Conservation (phyloP, 805 yeast genomes). For the Ogataea glucozyma region DNA sequence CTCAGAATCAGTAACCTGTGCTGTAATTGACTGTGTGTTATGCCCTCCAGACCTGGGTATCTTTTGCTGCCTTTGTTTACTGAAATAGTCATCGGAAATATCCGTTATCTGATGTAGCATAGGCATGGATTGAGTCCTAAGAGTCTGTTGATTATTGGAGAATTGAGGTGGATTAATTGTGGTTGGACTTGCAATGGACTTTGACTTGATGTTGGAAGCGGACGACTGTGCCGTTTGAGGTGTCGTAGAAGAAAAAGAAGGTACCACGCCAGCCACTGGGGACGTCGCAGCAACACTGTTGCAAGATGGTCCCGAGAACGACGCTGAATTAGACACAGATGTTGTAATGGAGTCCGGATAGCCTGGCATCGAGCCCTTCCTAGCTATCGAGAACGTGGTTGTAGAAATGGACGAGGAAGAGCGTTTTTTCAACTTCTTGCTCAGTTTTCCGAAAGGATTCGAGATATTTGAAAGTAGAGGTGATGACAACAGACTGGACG, state of each 20-base stretch:
- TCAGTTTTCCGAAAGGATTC: slow-evolving; percentile 17
- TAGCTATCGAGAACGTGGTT: slow-evolving; percentile 9
- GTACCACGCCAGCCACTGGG: slow-evolving; percentile 11
- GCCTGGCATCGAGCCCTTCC: slow-evolving; percentile 7
- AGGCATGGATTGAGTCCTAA: slow-evolving; percentile 15
- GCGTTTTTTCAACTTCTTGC: slow-evolving; percentile 17
- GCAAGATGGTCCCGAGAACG: slow-evolving; percentile 11
- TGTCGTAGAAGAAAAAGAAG: slow-evolving; percentile 10
- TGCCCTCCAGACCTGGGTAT: slow-evolving; percentile 1
- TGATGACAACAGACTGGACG: slow-evolving; percentile 10
- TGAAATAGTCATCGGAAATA: slow-evolving; percentile 30
- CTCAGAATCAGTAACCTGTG: slow-evolving; percentile 13
- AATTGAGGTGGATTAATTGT: not conserved
- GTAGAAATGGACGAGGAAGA: slow-evolving; percentile 16
- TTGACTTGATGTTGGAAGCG: slow-evolving; percentile 3
- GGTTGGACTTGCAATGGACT: slow-evolving; percentile 1
- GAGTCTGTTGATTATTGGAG: not conserved
- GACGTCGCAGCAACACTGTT: slow-evolving; percentile 10
- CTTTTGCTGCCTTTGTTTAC: slow-evolving; percentile 17
- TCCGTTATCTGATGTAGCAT: slow-evolving; percentile 17
- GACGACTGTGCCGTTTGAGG: not conserved
- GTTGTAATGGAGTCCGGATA: slow-evolving; percentile 7
- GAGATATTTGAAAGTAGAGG: slow-evolving; percentile 10
- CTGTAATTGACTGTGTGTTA: slow-evolving; percentile 1
- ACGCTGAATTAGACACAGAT: slow-evolving; percentile 9